Evolutionary conservation across 2,329 filamentous ascomycete species (phyloP), one percentile per base, ranked within the genome.

Genomic region (Stemphylium vesicarium): DNA sequence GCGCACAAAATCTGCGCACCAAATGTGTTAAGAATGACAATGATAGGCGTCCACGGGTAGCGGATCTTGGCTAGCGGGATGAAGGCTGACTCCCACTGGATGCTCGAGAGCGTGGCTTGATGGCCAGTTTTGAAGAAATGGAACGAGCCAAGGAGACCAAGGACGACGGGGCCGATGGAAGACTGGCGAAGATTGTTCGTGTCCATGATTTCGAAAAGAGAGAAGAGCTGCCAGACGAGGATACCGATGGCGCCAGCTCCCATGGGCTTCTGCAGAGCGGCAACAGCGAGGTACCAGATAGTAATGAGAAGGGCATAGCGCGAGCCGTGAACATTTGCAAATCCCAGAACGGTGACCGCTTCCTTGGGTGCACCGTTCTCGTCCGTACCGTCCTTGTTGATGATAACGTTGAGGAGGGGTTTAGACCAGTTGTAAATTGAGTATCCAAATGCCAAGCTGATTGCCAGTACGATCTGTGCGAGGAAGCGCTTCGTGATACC

Each of bases 111-210:
- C 0, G 88, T 89, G 11, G 94, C 94, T 77, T 98, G 94, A 76
- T 99, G 95, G 57, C 95, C 95, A 0, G 95, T 99, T 73, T 96
- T 97, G 85, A 99, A 99, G 81, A 88, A 99, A 80, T 97, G 88
- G 77, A 94, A 96, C 68, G 90, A 92, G 56, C 93, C 95, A 0
- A 99, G 85, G n/a, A 98, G 79, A 10, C 88, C 94, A 22, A 98
- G 84, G 59, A 96, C 83, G 35, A 95, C 80, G 16, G 95, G 93
- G 0, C 92, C 94, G 65, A 98, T 89, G 6, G 92, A 82, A 39
- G 87, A 87, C 43, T 84, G 80, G 13, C 88, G 85, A 0, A 87
- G 76, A 31, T 78, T 78, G 64, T 87, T 87, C 2, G 84, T 85
- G 71, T 87, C 84, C 49, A 88, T 76, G 47, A 88, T 84, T 64